Conservation (phyloP, 306 rosid genomes). For the Chamaecrista fasciculata region DNA sequence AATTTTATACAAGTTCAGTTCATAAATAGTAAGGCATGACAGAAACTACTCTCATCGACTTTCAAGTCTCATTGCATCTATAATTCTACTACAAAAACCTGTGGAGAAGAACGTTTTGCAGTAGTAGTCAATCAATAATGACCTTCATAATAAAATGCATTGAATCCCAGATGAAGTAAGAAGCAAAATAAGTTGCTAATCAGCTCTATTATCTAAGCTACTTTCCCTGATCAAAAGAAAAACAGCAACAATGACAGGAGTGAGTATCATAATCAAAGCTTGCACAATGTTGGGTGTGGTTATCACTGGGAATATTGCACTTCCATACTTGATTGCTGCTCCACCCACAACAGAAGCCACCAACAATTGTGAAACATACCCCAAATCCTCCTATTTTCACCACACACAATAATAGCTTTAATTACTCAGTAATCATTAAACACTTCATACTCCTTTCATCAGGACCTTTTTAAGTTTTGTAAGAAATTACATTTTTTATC, state of each 20-base stretch:
- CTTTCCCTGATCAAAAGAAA: slow-evolving; percentile 62
- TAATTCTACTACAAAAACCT: neutral
- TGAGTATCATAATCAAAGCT: slow-evolving; percentile 55
- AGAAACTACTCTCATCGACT: no score
- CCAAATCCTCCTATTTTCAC: slow-evolving; percentile 52
- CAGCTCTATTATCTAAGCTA: slow-evolving; percentile 24
- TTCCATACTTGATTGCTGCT: slow-evolving; percentile 69
- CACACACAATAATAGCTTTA: neutral
- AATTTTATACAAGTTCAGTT: no score
- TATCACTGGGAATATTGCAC: slow-evolving; percentile 61
- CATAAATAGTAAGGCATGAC: neutral
- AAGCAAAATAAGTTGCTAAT: neutral
- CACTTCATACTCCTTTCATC: neutral
- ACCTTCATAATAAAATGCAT: neutral
- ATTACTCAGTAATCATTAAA: neutral
- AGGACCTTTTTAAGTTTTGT: neutral
- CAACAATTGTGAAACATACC: slow-evolving; percentile 48
- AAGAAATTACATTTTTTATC: no score
- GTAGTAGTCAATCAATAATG: no score
- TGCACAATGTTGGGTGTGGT: slow-evolving; percentile 66
- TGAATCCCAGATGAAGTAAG: neutral
- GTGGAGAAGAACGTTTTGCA: neutral
- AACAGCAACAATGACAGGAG: slow-evolving; percentile 58
- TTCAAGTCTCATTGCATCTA: neutral
- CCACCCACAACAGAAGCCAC: slow-evolving; percentile 60